Base-by-base conservation (phyloP, 495 filamentous ascomycete species). In the Penicillium angulare region DNA sequence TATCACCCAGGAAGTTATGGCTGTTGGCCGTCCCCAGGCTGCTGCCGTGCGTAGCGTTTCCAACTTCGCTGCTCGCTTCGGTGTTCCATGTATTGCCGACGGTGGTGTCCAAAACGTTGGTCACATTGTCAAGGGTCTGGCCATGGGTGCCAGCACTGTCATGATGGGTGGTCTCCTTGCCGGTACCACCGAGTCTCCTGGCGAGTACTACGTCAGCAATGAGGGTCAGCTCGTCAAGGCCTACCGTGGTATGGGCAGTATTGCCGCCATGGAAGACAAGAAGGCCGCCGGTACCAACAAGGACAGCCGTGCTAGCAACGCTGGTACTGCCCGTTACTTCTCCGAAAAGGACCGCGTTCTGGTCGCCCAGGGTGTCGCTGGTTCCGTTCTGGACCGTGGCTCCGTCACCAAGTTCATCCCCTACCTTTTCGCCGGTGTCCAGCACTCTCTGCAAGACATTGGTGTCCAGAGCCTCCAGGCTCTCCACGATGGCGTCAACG, bases 1-100 rank as follows among this genome's bases (percentile, higher is more conserved):
- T 75, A 99, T 99, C 63, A 99, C 93, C 39, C 93, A 99, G 74
- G 93, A 99, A 75, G 93, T 99, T 63, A 99, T 99, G 93, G 93
- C 93, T 46, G 90, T 97, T 34, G 93, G 93, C 31, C 86, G 93
- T 57, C 93, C 93, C 50, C 93, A 99, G 74, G 93, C 93, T 15
- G 87, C 89, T 9, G 82, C 92, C 31, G 92, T 99, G 50, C 90
- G 86, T 77, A 89, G 86, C 63, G 92, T 97, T 56, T 82, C 87
- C 52, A 71, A 77, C 20, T 99, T 97, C 60, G 93, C 93, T 27
- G 87, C 86, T 38, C 84, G 84, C 53, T 99, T 99, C 68, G 93
- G 95, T 50, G 91, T 99, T 52, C 93, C 93, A 20, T 97, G 92
- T 75, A 97, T 99, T 59, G 93, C 93, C 34, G 93, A 99, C 57